Base-by-base conservation (phyloP, 2,329 filamentous ascomycete genomes). In the Colletotrichum acutatum region DNA sequence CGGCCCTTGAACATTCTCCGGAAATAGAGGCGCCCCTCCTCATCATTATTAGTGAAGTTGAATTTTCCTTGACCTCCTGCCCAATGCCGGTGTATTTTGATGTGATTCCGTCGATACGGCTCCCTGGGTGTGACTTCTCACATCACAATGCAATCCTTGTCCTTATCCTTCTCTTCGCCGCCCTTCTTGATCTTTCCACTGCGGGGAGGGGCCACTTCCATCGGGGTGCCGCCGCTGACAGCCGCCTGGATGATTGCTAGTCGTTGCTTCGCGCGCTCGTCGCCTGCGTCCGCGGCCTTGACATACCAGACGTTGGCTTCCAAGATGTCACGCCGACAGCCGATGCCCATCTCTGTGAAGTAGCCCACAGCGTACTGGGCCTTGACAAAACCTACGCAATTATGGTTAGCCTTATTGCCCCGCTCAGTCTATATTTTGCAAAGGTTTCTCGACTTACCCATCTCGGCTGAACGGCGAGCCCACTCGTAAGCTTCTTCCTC, bases 261-360 rank as follows among this genome's bases (percentile, higher is more conserved):
- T 30, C 97, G 90, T 78, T 97, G 93, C 82, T 93, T 96, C 63
- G 97, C 97, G 71, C 95, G 91, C 78, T 97, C 94, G 78, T 98
- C 95, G 59, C 96, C 97, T 62, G 94, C 90, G 76, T 98, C 96
- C 19, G 97, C 96, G 5, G 97, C 97, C 82, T 94, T 94, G 77
- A 99, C 96, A 81, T 99, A 99, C 96, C 95, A 98, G 37, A 98
- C 94, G 79, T 99, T 99, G 77, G 97, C 96, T 82, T 98, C 95
- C 56, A 99, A 89, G n/a, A 96, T 92, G 81, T 99, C 97, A 61
- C 95, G 92, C 49, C 95, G 93, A 82, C 95, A 98, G 62, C 97
- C 97, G 77, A 99, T 98, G 75, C 97, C 97, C 94, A 97, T 98
- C 82, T 99, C 97, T 5, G 95, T 98, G 81, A 99, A 99, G 83